phyloP scores from a whole-genome alignment of 1,139 yeast genomes.

The Pneumocystis carinii region DNA sequence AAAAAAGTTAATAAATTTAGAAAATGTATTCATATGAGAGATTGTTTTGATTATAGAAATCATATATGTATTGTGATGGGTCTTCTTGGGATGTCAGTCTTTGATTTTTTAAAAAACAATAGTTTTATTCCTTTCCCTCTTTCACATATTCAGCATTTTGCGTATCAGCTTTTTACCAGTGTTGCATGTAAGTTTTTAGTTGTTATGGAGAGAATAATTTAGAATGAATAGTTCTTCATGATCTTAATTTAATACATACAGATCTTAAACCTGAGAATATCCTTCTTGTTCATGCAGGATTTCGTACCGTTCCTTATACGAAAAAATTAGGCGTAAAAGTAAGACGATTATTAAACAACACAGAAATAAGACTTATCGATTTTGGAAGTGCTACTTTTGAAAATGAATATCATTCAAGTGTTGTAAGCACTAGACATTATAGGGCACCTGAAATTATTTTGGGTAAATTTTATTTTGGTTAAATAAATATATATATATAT shows the following conservation, averaged over 20 bases:
- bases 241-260: constrained; percentile 78
- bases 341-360: constrained; percentile 48
- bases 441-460: constrained; percentile 93
- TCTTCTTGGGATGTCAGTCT: constrained; percentile 65
- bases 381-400: constrained; percentile 90
- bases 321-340: background rate
- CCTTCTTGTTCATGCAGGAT: constrained; percentile 33
- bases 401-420: constrained; percentile 84
- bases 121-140: constrained; percentile 59
- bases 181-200: constrained; percentile 38
- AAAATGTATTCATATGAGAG: constrained; percentile 51
- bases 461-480: background rate
- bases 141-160: constrained; percentile 72
- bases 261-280: constrained; percentile 94
- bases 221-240: constrained; percentile 42
- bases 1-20: background rate
- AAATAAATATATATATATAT: background rate
- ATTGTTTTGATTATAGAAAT: constrained; percentile 82
- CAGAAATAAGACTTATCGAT: constrained; percentile 79
- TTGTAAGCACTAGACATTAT: constrained; percentile 85
- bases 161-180: constrained; percentile 69
- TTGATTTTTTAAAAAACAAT: constrained; percentile 69
- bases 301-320: constrained; percentile 11
- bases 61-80: constrained; percentile 93
- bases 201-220: background rate